Conservation (phyloP, 108 stramenopile genomes). For the Skeletonema grethae region DNA sequence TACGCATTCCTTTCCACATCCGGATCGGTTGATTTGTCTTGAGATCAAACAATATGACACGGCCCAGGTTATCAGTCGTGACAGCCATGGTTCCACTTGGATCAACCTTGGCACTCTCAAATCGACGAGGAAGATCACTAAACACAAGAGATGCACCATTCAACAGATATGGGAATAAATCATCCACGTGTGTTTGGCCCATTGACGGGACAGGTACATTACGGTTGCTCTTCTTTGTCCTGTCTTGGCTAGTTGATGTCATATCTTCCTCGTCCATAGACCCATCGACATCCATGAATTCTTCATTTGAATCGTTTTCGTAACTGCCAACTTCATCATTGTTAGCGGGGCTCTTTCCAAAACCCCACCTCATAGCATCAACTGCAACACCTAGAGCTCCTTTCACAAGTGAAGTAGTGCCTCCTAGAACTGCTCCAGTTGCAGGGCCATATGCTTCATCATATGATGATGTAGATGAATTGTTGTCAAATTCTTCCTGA, state of each 20-base stretch:
- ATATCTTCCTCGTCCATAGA: slow-evolving; percentile 7
- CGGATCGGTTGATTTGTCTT: slow-evolving; percentile 74
- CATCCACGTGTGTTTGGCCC: slow-evolving; percentile 7
- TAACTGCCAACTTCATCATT: slow-evolving; percentile 19
- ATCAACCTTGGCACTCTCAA: slow-evolving; percentile 65
- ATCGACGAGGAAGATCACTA: slow-evolving; percentile 74
- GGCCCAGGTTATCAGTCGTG: slow-evolving; percentile 72
- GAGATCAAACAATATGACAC: slow-evolving; percentile 76
- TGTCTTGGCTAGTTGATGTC: not conserved
- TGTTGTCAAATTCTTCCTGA: not conserved
- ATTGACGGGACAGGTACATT: not conserved
- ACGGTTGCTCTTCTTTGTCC: not conserved
- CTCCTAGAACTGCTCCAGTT: slow-evolving; percentile 48
- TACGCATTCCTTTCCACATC: slow-evolving; percentile 88
- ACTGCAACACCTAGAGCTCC: slow-evolving; percentile 56
- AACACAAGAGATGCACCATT: slow-evolving; percentile 42
- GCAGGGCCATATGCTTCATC: slow-evolving; percentile 35
- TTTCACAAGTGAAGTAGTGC: slow-evolving; percentile 54
- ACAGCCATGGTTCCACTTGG: slow-evolving; percentile 72
- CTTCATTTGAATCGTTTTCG: slow-evolving; percentile 12
- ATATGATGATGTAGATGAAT: slow-evolving; percentile 13
- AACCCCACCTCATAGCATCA: slow-evolving; percentile 57
- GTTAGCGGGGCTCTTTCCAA: slow-evolving; percentile 27
- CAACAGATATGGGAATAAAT: slow-evolving; percentile 42
- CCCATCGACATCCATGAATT: slow-evolving; percentile 42